Evolutionary conservation across 2,329 filamentous ascomycete species (phyloP), one percentile per base, ranked within the genome.

Genomic region (Alternaria rosae): DNA sequence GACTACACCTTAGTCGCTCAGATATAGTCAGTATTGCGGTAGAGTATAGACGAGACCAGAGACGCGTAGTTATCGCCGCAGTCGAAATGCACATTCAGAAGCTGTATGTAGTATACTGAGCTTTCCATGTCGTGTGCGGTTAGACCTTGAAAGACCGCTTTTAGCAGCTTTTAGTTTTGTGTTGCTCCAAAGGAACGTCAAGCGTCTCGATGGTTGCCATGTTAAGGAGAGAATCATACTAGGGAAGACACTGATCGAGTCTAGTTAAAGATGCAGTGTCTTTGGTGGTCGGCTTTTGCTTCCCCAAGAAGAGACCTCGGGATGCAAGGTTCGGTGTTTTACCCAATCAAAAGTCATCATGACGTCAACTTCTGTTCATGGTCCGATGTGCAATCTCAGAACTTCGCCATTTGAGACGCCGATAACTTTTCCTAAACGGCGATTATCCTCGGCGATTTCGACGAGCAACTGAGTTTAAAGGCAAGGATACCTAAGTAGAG

Each of bases 321-420:
- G 35, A 2, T 47, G 30, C 41, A 54, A 41, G 48, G 41, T 28
- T 3, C 20, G 30, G 41, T 20, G 32, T 32, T 53, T 32, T 53
- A 48, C 42, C 54, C 59, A 47, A 53, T 58, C 43, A 52, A 17
- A 47, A 52, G 41, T 57, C 58, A 61, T 58, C 23, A 61, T 61
- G 54, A 61, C 59, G 59, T 61, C 59, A 61, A 58, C 35, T 15
- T 17, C 48, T 15, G 30, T 35, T 57, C 58, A 41, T 52, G 25
- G n/a, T 54, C 42, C 20, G 25, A 45, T 32, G n/a, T 54, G 25
- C 35, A 26, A 20, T 23, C 12, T 53, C 32, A 17, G 7, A 42
- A 12, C 15, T 48, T 56, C 21, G 42, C 15, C 15, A 12, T 56
- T 26, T n/a, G 13, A 51, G 30, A 51, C 21, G 35, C 32, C 51